These are phyloP conservation scores for Raffaelea ambrosiae DNA, from an alignment of 2,329 filamentous ascomycete genomes.

Conservation along the genomic window DNA sequence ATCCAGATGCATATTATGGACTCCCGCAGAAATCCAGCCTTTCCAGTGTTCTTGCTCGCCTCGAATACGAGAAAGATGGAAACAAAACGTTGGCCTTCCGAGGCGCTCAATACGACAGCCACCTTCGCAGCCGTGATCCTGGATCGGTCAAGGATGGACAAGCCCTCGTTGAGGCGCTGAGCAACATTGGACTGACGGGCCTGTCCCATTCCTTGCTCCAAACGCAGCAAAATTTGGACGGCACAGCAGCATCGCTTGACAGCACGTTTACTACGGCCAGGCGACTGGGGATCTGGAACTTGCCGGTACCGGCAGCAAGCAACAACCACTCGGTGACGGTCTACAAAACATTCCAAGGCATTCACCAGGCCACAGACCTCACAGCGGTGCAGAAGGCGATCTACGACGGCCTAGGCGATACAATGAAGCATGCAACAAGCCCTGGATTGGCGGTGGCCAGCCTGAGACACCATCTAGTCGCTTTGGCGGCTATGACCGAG, in stretches of 20 bases:
- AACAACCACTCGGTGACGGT: slow-evolving; percentile 59
- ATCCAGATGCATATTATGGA: slow-evolving; percentile 94
- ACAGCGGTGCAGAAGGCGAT: slow-evolving; percentile 46
- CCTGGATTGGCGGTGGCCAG: slow-evolving; percentile 40
- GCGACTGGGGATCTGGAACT: slow-evolving; percentile 84
- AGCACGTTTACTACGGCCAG: slow-evolving; percentile 72
- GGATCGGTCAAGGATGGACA: slow-evolving; percentile 51
- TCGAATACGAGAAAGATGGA: slow-evolving; percentile 86
- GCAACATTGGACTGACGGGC: slow-evolving; percentile 74
- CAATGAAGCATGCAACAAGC: slow-evolving; percentile 48
- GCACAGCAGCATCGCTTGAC: slow-evolving; percentile 40
- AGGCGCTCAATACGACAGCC: slow-evolving; percentile 82
- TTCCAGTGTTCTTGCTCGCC: slow-evolving; percentile 65
- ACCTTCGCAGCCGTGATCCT: slow-evolving; percentile 55
- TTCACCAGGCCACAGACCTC: slow-evolving; percentile 58
- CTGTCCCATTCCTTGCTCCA: slow-evolving; percentile 74
- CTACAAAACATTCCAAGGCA: slow-evolving; percentile 73
- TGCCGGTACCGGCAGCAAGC: slow-evolving; percentile 60
- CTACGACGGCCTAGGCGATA: slow-evolving; percentile 52
- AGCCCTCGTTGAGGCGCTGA: slow-evolving; percentile 68
- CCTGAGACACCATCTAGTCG: slow-evolving; percentile 47
- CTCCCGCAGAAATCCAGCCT: slow-evolving; percentile 71
- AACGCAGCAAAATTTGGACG: slow-evolving; percentile 52
- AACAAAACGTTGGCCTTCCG: slow-evolving; percentile 83
- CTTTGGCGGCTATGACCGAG: slow-evolving; percentile 68